Conservation (phyloP, 2,329 filamentous ascomycete genomes). For the Hirsutella rhossiliensis region DNA sequence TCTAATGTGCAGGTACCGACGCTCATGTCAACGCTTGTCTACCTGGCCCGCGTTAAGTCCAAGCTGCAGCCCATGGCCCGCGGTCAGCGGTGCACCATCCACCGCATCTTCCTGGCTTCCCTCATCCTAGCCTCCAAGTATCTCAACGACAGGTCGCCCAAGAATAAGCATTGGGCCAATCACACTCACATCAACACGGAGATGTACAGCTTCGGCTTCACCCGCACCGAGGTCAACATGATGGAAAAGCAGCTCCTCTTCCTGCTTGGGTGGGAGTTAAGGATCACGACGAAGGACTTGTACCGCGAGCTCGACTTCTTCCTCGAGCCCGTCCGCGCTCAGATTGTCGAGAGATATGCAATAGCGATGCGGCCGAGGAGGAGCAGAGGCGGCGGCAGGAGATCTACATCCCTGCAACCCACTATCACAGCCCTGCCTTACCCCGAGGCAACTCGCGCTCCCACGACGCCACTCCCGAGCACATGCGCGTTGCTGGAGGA, state of each 20-base stretch:
- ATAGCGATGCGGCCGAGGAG: constrained; percentile 35
- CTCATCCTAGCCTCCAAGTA: constrained; percentile 90
- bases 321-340: constrained; percentile 67
- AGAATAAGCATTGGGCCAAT: constrained; percentile 99
- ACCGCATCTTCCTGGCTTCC: constrained; percentile 89
- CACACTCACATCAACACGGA: constrained; percentile 70
- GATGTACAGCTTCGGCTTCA: constrained; percentile 70
- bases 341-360: constrained; percentile 39
- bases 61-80: constrained; percentile 89
- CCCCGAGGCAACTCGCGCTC: constrained; percentile 31
- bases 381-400: constrained; percentile 28
- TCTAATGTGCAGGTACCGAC: constrained; percentile 97
- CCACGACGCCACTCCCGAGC: constrained; percentile 22
- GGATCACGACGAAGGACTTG: constrained; percentile 74
- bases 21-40: constrained; percentile 92
- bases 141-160: constrained; percentile 94
- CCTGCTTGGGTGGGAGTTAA: constrained; percentile 87
- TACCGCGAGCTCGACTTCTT: constrained; percentile 81
- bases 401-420: constrained; percentile 19
- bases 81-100: constrained; percentile 89
- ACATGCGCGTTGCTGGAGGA: too few species aligned
- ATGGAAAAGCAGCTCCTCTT: constrained; percentile 99
- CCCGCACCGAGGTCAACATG: constrained; percentile 88
- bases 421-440: constrained; percentile 33
- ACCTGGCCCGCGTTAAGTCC: constrained; percentile 72